These are phyloP conservation scores for Ceratocystis eucalypticola DNA, from an alignment of 2,329 filamentous ascomycete species.

Conservation along the genomic window DNA sequence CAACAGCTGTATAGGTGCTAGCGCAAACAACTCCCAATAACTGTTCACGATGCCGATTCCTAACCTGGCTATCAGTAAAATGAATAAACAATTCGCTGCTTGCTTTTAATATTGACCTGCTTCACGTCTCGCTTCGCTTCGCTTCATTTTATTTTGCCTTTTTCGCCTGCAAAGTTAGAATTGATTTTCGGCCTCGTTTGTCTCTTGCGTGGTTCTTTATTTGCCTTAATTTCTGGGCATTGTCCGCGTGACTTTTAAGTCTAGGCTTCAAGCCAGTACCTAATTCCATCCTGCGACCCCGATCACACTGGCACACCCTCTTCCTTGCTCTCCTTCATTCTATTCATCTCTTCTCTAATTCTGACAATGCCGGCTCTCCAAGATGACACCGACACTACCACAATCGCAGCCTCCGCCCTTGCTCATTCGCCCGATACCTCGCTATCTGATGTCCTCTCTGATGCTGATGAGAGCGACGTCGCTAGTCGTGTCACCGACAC, in stretches of 20 bases:
- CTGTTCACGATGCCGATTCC: too few species aligned
- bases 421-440: constrained; percentile 9
- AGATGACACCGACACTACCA: constrained; percentile 6
- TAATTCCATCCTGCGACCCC: too few species aligned
- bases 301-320: too few species aligned
- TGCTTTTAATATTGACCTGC: too few species aligned
- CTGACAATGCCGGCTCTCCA: constrained; percentile 12
- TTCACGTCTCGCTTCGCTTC: too few species aligned
- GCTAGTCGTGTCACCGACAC: constrained; percentile 1
- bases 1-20: background rate
- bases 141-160: too few species aligned
- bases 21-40: too few species aligned
- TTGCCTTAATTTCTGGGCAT: background rate
- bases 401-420: background rate
- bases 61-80: too few species aligned
- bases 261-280: background rate
- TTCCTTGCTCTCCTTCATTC: background rate
- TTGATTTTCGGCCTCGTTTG: background rate
- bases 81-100: too few species aligned
- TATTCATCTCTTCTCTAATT: background rate
- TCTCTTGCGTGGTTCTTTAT: background rate
- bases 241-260: background rate
- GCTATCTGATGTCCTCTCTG: constrained; percentile 20
- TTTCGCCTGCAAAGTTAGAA: too few species aligned
- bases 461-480: constrained; percentile 27